These are phyloP conservation scores for Zygosaccharomyces rouxii DNA, from an alignment of 805 yeast species.

Conservation along the genomic window DNA sequence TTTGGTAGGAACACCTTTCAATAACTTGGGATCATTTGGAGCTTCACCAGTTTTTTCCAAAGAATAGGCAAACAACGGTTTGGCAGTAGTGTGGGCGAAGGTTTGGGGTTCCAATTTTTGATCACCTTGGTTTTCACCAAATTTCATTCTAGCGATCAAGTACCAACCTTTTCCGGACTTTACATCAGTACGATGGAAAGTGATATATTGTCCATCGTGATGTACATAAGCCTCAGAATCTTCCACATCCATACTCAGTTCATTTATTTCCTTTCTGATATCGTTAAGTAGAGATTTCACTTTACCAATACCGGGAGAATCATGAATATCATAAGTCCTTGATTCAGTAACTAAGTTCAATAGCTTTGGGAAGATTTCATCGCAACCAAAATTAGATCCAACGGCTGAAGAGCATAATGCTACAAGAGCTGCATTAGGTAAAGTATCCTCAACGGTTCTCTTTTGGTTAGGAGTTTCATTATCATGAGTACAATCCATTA, in stretches of 20 bases:
- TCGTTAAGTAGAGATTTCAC: slow-evolving; percentile 60
- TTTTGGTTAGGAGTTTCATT: slow-evolving; percentile 85
- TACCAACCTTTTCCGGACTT: slow-evolving; percentile 85
- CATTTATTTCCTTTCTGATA: slow-evolving; percentile 55
- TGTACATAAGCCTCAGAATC: slow-evolving; percentile 93
- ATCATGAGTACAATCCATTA: slow-evolving; percentile 98
- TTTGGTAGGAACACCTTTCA: slow-evolving; percentile 65
- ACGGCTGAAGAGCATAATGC: slow-evolving; percentile 90
- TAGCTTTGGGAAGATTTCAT: slow-evolving; percentile 81
- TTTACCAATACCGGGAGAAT: slow-evolving; percentile 60
- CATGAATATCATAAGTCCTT: slow-evolving; percentile 50
- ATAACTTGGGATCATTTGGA: slow-evolving; percentile 33
- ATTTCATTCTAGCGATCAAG: slow-evolving; percentile 81
- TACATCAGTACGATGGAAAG: slow-evolving; percentile 82
- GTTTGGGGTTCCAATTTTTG: slow-evolving; percentile 56
- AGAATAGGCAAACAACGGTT: slow-evolving; percentile 54
- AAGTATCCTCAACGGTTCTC: slow-evolving; percentile 89
- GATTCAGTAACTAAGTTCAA: slow-evolving; percentile 76
- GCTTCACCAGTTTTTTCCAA: slow-evolving; percentile 52
- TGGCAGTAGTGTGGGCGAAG: slow-evolving; percentile 56
- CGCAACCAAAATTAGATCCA: slow-evolving; percentile 92
- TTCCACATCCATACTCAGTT: slow-evolving; percentile 40
- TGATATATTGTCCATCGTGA: slow-evolving; percentile 87
- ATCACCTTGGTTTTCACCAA: slow-evolving; percentile 40
- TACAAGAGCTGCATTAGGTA: slow-evolving; percentile 92